These are phyloP conservation scores for Trematosphaeria pertusa DNA, from an alignment of 2,329 filamentous ascomycete genomes.

Conservation along the genomic window DNA sequence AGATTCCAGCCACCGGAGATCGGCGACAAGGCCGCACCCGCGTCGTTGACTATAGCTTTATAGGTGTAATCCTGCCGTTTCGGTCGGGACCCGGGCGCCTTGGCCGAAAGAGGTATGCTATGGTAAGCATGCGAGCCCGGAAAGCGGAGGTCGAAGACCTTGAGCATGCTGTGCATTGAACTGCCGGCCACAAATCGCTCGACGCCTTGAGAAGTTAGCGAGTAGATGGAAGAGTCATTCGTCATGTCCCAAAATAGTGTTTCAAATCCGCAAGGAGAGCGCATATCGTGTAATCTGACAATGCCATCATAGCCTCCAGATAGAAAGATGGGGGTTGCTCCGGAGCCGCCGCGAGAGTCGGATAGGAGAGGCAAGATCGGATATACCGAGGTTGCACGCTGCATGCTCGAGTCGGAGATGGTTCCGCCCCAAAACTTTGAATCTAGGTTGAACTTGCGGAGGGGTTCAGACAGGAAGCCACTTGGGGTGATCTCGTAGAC, in stretches of 20 bases:
- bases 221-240: slow-evolving; percentile 66
- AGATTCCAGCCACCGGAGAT: slow-evolving; percentile 53
- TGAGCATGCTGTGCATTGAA: slow-evolving; percentile 64
- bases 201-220: slow-evolving; percentile 62
- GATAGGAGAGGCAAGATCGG: slow-evolving; percentile 52
- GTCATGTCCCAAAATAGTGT: slow-evolving; percentile 62
- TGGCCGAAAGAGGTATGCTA: slow-evolving; percentile 30
- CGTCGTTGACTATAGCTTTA: slow-evolving; percentile 21
- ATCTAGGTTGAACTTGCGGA: slow-evolving; percentile 50
- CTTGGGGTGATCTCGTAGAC: slow-evolving; percentile 59
- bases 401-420: slow-evolving; percentile 22
- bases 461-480: slow-evolving; percentile 48
- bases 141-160: slow-evolving; percentile 68
- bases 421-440: slow-evolving; percentile 26
- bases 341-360: slow-evolving; percentile 37
- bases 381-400: slow-evolving; percentile 50
- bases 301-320: slow-evolving; percentile 67
- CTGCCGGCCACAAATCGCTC: slow-evolving; percentile 65
- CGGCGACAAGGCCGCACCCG: slow-evolving; percentile 2
- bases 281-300: slow-evolving; percentile 66
- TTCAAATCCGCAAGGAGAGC: slow-evolving; percentile 57
- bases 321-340: slow-evolving; percentile 61
- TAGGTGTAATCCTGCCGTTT: slow-evolving; percentile 18
- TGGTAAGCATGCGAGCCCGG: slow-evolving; percentile 51
- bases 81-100: slow-evolving; percentile 11